phyloP scores from a whole-genome alignment of 768 basidiomycete species.

The Leccinum disarticulatum region DNA sequence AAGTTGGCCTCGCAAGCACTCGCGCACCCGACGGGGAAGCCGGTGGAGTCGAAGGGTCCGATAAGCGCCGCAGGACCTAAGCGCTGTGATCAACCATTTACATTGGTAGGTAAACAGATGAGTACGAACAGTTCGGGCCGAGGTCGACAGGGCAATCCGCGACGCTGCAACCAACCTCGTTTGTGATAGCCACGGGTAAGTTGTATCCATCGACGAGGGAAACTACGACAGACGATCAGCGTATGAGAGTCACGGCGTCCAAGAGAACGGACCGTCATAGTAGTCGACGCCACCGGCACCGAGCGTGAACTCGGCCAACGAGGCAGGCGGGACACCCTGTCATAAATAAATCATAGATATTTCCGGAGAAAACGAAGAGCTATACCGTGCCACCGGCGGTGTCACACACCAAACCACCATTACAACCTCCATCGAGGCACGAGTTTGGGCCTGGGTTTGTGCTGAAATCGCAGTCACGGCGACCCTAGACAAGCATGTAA shows the following conservation, averaged over 20 bases:
- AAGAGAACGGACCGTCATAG: slow-evolving; percentile 51
- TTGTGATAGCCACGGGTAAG: slow-evolving; percentile 57
- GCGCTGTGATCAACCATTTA: neutral
- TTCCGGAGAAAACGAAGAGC: neutral
- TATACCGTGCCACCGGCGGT: slow-evolving; percentile 41
- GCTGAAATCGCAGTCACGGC: slow-evolving; percentile 63
- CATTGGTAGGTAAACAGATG: neutral
- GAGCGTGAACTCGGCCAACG: slow-evolving; percentile 70
- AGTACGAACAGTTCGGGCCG: slow-evolving; percentile 48
- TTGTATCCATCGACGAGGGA: slow-evolving; percentile 69
- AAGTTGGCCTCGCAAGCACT: slow-evolving; percentile 51
- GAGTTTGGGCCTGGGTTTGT: slow-evolving; percentile 51
- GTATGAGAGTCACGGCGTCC: neutral
- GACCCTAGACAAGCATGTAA: slow-evolving; percentile 31
- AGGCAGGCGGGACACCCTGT: slow-evolving; percentile 66
- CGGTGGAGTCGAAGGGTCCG: slow-evolving; percentile 52
- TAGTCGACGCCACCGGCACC: slow-evolving; percentile 46
- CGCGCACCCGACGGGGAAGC: slow-evolving; percentile 59
- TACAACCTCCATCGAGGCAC: slow-evolving; percentile 66
- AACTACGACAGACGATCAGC: slow-evolving; percentile 35
- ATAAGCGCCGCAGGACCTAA: slow-evolving; percentile 50
- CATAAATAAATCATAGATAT: neutral
- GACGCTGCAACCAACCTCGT: slow-evolving; percentile 53
- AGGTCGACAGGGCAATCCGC: slow-evolving; percentile 65
- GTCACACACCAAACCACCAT: slow-evolving; percentile 64